phyloP scores from a whole-genome alignment of 352 stramenopile species.

The Peronospora belbahrii region DNA sequence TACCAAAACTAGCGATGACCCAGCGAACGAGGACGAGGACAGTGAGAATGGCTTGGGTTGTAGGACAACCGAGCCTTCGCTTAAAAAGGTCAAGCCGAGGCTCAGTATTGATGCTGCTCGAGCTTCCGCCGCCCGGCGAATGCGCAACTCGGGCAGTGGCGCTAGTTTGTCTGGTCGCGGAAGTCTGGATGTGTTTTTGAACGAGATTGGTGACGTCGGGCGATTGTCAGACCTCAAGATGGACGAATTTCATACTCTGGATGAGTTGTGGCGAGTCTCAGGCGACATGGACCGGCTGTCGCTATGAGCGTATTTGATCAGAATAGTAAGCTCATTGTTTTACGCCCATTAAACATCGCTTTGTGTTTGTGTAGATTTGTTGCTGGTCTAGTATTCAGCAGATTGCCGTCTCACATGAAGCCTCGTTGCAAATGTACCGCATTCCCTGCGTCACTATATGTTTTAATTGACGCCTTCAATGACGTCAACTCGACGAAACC shows the following conservation, averaged over 20 bases:
- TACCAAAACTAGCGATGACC: conserved; percentile 35
- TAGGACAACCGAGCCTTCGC: conserved; percentile 41
- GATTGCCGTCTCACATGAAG: conserved; percentile 33
- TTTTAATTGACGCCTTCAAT: no score
- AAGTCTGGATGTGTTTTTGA: conserved; percentile 71
- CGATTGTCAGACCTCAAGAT: conserved; percentile 82
- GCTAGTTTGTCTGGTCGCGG: conserved; percentile 43
- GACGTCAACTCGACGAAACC: no score
- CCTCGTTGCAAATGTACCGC: no score
- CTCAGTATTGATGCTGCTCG: conserved; percentile 73
- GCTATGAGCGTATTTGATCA: conserved; percentile 35
- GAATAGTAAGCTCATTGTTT: conserved; percentile 8
- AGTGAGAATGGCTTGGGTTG: conserved; percentile 23
- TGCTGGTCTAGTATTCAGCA: neutral
- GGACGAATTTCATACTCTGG: conserved; percentile 76
- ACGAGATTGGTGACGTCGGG: conserved; percentile 70
- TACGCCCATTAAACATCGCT: conserved; percentile 14
- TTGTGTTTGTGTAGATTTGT: neutral
- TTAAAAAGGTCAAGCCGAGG: conserved; percentile 69
- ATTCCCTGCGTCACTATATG: no score
- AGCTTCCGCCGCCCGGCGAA: conserved; percentile 51
- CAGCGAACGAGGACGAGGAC: conserved; percentile 34
- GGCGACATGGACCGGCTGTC: conserved; percentile 79
- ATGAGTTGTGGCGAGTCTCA: conserved; percentile 80
- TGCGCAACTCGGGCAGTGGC: conserved; percentile 53